Conservation (phyloP, 306 rosid genomes). For the Ormosia semicastrata region DNA sequence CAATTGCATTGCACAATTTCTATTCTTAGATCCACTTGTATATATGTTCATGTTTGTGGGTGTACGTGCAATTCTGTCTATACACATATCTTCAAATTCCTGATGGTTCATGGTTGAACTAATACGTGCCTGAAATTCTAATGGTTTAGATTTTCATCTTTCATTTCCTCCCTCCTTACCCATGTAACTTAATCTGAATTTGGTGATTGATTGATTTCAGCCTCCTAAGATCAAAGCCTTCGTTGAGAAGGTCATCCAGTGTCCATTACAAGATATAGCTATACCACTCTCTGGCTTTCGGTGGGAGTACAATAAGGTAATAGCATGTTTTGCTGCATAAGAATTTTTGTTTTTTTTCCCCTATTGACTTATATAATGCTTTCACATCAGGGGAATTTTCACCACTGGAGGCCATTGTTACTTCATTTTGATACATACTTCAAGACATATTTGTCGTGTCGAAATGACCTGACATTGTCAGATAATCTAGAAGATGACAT, state of each 20-base stretch:
- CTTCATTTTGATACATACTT: conserved; percentile 93
- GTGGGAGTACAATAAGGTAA: conserved; percentile 95
- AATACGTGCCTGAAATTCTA: neutral
- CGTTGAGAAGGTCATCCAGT: conserved; percentile 86
- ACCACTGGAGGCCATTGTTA: conserved; percentile 94
- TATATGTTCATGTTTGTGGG: neutral
- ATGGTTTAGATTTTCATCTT: neutral
- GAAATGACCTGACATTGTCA: conserved; percentile 86
- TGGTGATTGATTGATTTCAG: conserved; percentile 57
- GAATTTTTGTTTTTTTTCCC: neutral
- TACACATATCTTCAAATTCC: neutral
- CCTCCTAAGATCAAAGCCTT: conserved; percentile 88
- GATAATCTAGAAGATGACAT: conserved; percentile 81
- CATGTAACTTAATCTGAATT: conserved; percentile 24
- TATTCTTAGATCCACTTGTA: neutral
- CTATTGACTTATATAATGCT: conserved; percentile 24
- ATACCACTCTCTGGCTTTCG: conserved; percentile 92
- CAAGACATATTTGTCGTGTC: conserved; percentile 78
- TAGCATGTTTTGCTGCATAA: conserved; percentile 4
- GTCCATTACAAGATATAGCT: conserved; percentile 92
- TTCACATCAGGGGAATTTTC: conserved; percentile 83
- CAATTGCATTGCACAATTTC: neutral
- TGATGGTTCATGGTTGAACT: neutral
- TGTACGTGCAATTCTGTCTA: neutral
- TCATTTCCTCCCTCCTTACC: neutral